Evolutionary conservation across 2,329 filamentous ascomycete genomes (phyloP), one percentile per base, ranked within the genome.

Genomic region (Trematosphaeria pertusa): DNA sequence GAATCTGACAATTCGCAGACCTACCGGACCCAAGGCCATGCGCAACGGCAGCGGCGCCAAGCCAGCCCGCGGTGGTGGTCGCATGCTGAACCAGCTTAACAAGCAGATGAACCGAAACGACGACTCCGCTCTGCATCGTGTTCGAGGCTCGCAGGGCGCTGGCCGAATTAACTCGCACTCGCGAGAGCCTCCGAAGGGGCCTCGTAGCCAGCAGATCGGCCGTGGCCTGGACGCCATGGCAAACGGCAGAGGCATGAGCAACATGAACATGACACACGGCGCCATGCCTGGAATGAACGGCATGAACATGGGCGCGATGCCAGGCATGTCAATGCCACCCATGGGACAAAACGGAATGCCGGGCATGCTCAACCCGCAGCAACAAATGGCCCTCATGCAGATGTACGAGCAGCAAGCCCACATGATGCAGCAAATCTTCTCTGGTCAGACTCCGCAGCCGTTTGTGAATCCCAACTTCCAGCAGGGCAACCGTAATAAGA

Each of bases 21-120:
- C 94, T 8, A 97, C 91, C 40, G 94, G 93, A 46, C 94, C 94
- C 14, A 94, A 92, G 71, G 91, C 92, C 24, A 96, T 97, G 91
- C 88, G 94, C 65, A 90, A 88, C 69, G 65, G 63, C 20, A 42
- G 46, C 55, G 50, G 46, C 45, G 17, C 62, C 43, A 67, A 69
- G 43, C 74, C 67, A 43, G 73, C 62, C 48, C 85, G 89, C 58
- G 88, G 89, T 48, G 88, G 89, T 48, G 91, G 91, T 70, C 85
- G 90, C 52, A 86, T 97, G 79, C 80, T 97, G 46, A 90, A 91
- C 38, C 91, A 97, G 59, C 83, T 95, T 67, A 86, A 87, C 67
- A 89, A 89, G 64, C 85, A 86, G 11, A 86, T 96, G 84, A 90
- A 95, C 62, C 86, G 93, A 52, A 79, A 81, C 26, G 78, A 79